Evolutionary conservation across 345 rosid species (phyloP).

Genomic region (Rhizophora apiculata): DNA sequence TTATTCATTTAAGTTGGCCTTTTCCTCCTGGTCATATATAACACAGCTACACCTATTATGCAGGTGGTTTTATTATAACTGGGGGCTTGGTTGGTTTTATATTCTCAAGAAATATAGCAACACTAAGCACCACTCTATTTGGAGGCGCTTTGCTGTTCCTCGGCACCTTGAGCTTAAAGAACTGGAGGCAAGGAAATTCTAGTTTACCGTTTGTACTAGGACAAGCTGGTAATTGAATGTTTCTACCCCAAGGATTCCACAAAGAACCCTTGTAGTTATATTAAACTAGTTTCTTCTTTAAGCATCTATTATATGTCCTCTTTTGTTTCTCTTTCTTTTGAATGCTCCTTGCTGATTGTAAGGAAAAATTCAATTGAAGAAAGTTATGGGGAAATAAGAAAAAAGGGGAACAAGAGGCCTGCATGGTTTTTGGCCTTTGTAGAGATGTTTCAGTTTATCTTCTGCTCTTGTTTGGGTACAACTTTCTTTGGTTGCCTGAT

Average conservation of each 20-base stretch:
- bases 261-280: not conserved
- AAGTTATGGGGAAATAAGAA: not conserved
- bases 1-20: too few species aligned
- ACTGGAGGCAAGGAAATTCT: conserved; percentile 91
- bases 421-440: not conserved
- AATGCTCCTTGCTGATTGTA: not conserved
- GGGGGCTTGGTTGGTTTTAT: conserved; percentile 73
- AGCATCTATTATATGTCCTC: not conserved
- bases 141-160: conserved; percentile 89
- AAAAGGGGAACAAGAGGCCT: not conserved
- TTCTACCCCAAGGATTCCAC: not conserved
- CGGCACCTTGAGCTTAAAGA: conserved; percentile 72
- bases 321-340: not conserved
- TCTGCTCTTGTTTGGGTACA: not conserved
- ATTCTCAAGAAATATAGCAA: conserved; percentile 58
- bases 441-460: not conserved
- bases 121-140: conserved; percentile 50
- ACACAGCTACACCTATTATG: not conserved
- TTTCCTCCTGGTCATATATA: not conserved
- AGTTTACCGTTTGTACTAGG: conserved; percentile 82
- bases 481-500: not conserved
- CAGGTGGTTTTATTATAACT: conserved; percentile 69
- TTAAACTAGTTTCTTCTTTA: not conserved
- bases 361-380: not conserved
- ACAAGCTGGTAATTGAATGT: conserved; percentile 65